Evolutionary conservation across 352 stramenopile species (phyloP), one percentile per base, ranked within the genome.

Genomic region (Pythium sp.): DNA sequence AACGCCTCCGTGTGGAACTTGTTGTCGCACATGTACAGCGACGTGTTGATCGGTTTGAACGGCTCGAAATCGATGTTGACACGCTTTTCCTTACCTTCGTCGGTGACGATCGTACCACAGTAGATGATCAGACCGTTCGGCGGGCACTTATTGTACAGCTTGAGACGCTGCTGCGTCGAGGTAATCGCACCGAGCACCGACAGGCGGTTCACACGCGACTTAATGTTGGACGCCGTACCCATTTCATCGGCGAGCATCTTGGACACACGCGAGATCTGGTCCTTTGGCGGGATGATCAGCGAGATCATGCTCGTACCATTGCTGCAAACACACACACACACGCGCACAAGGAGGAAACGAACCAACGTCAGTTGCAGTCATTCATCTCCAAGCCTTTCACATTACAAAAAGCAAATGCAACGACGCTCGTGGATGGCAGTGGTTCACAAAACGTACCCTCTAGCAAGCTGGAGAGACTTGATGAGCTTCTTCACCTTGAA

Each of bases 401-500:
- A 41, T 47, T 49, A 26, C 24, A 12, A 24, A 30, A 72, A 76
- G 11, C 32, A 72, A 54, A 60, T 18, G 38, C 14, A 57, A 68
- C 9, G 65, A 20, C 53, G 20, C 1, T 14, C 2, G 22, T 26
- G 38, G 5, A 22, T 30, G 8, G 30, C 38, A 49, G 26, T 9
- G 22, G 26, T 15, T 46, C 38, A 46, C 38, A 46, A 15, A 24
- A 94, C 84, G 72, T 90, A 92, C 74, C 87, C 90, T 53, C 85
- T 77, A 51, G 89, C 89, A 49, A 80, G 80, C 71, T 95, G 82
- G 22, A 99, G 93, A 68, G 95, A 99, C 81, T 99, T 99, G 80
- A 99, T 99, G 38, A 99, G 92, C 89, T 99, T 99, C 89, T 99
- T 99, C 38, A 99, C 95, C 84, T 99, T 99, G 91, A 99, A 99